Evolutionary conservation across 352 stramenopile species (phyloP), one percentile per base, ranked within the genome.

Genomic region (Phytophthora pistaciae): DNA sequence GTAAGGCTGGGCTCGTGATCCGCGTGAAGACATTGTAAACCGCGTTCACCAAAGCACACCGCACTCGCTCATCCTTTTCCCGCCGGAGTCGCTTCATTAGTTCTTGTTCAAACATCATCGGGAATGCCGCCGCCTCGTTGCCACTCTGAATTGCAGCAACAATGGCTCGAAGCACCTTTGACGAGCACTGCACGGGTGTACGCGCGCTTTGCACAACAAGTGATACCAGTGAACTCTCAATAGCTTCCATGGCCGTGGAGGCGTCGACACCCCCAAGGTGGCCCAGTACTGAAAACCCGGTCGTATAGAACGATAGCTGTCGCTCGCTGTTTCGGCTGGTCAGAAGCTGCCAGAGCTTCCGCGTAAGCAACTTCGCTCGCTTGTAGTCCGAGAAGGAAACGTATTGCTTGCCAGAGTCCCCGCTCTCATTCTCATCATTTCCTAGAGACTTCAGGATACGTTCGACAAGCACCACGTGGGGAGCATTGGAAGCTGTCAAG

Each of bases 321-420:
- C 62, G 29, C 13, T 42, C 40, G n/a, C 27, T 59, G 18, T 3
- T 60, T 44, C 74, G 33, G 57, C 40, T 68, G 27, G 62, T 72
- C 18, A 88, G 56, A 10, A 86, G 57, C 29, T 74, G 60, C 80
- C 80, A 88, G 3, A 87, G 59, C 57, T 82, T 82, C 3, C 64
- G 65, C 5, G 77, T 70, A 21, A 88, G 65, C 40, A 78, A 9
- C n/a, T 82, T 83, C 18, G 58, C 59, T n/a, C 74, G 74, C 57
- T 78, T 80, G 59, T 82, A 83, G 25, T 80, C 73, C 2, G 60
- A 58, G 11, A 83, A 78, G 1, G 70, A 75, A 13, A 14, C 25
- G 42, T 66, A 80, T 1, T 73, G 65, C 25, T 69, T 38, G 11
- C 29, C 31, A 16, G 16, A 21, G 29, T 29, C 20, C 9, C 10